Conservation (phyloP, 164 flowering plant species). For the Berberis thunbergii region DNA sequence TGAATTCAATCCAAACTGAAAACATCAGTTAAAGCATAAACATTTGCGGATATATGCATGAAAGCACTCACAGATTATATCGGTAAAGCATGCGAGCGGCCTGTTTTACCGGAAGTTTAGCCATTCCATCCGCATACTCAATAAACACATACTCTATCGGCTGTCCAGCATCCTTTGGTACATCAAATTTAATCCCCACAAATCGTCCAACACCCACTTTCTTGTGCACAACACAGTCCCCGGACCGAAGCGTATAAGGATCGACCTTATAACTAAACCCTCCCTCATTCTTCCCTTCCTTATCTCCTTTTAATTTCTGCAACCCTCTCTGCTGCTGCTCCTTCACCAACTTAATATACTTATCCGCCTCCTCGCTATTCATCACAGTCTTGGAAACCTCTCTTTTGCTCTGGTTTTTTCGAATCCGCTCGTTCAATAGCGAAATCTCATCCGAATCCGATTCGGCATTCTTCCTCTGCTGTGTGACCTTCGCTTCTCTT, state of each 20-base stretch:
- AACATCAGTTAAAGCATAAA: too few species aligned
- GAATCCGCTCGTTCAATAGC: slow-evolving; percentile 53
- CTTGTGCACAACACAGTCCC: slow-evolving; percentile 94
- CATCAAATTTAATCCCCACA: slow-evolving; percentile 68
- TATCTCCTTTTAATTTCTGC: slow-evolving; percentile 61
- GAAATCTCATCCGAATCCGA: slow-evolving; percentile 46
- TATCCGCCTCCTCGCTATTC: slow-evolving; percentile 71
- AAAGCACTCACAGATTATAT: slow-evolving; percentile 63
- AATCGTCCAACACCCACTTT: slow-evolving; percentile 92
- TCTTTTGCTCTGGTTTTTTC: slow-evolving; percentile 45
- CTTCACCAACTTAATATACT: slow-evolving; percentile 72
- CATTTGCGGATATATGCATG: too few species aligned
- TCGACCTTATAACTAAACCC: slow-evolving; percentile 69
- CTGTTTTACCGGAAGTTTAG: slow-evolving; percentile 82
- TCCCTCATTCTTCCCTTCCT: slow-evolving; percentile 4
- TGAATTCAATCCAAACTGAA: too few species aligned
- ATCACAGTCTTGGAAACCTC: slow-evolving; percentile 29
- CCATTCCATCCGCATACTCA: slow-evolving; percentile 96
- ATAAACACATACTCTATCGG: slow-evolving; percentile 78
- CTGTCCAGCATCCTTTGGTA: not conserved
- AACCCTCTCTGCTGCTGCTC: slow-evolving; percentile 91
- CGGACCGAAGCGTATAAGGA: slow-evolving; percentile 61
- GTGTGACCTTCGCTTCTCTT: not conserved
- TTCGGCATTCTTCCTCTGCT: slow-evolving; percentile 8
- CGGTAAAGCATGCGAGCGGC: slow-evolving; percentile 86